A percentile compares a stretch with the other conserved stretches of the same genome.
phyloP scores from a whole-genome alignment of 441 rosid genomes.

The Adansonia madagascariensis region DNA sequence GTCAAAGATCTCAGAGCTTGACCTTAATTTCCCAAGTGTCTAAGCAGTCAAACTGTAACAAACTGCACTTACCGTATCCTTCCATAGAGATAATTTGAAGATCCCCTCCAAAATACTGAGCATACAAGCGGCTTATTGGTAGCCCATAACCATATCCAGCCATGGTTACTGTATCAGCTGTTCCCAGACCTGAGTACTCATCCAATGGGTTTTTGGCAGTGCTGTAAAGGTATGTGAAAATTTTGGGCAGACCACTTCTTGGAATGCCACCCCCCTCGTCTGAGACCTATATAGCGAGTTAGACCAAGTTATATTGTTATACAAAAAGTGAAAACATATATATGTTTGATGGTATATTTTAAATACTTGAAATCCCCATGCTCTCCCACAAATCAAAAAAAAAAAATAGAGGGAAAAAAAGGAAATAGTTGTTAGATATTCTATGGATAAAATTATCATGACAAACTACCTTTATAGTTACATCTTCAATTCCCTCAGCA shows the following conservation, averaged over 20 bases:
- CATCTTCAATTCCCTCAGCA: slow-evolving; percentile 96
- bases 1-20: neutral
- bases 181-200: slow-evolving; percentile 63
- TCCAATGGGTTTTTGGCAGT: slow-evolving; percentile 86
- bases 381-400: neutral
- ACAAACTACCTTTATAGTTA: slow-evolving; percentile 75
- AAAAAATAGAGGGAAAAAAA: neutral
- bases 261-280: slow-evolving; percentile 98
- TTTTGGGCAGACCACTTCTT: slow-evolving; percentile 94
- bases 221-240: slow-evolving; percentile 92
- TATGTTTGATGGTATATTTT: neutral
- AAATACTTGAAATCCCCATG: neutral
- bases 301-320: slow-evolving; percentile 21
- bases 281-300: slow-evolving; percentile 61
- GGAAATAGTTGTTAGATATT: neutral
- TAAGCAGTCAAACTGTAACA: neutral
- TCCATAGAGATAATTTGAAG: slow-evolving; percentile 95
- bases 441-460: neutral
- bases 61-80: slow-evolving; percentile 85
- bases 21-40: neutral
- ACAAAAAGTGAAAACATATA: neutral
- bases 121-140: slow-evolving; percentile 93
- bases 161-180: slow-evolving; percentile 75
- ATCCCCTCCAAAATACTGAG: slow-evolving; percentile 94
- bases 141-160: slow-evolving; percentile 97